Conservation (phyloP, 2,329 filamentous ascomycete genomes). For the Botrytis porri region DNA sequence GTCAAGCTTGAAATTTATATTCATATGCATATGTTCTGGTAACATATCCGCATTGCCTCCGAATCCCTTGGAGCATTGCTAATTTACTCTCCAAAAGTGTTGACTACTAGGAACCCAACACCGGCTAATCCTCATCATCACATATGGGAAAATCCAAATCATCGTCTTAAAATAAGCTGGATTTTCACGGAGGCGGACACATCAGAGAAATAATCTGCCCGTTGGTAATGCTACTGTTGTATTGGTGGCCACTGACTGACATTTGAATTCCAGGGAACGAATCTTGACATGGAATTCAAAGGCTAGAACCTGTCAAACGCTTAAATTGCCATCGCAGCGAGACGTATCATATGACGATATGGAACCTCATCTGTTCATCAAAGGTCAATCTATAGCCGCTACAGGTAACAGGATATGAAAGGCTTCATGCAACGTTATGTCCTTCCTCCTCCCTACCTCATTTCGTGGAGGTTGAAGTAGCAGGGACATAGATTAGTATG, state of each 20-base stretch:
- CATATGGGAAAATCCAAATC: background rate
- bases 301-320: background rate
- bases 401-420: conserved; percentile 2
- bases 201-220: background rate
- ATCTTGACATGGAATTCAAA: background rate
- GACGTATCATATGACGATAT: conserved; percentile 9
- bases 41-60: background rate
- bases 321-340: background rate
- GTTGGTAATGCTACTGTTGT: background rate
- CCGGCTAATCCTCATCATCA: background rate
- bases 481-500: background rate
- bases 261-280: background rate
- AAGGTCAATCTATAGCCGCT: conserved; percentile 4
- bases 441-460: conserved; percentile 3
- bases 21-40: background rate
- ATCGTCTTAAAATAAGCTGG: background rate
- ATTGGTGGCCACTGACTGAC: conserved; percentile 3
- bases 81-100: background rate
- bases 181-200: background rate
- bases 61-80: background rate
- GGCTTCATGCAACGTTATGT: conserved; percentile 5
- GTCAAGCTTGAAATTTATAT: background rate
- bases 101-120: background rate
- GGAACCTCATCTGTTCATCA: background rate
- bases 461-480: conserved; percentile 2